Percentiles rank a stretch among this genome's conserved stretches.
Evolutionary conservation across 495 filamentous ascomycete species (phyloP).

Genomic region (Daldinia loculata): DNA sequence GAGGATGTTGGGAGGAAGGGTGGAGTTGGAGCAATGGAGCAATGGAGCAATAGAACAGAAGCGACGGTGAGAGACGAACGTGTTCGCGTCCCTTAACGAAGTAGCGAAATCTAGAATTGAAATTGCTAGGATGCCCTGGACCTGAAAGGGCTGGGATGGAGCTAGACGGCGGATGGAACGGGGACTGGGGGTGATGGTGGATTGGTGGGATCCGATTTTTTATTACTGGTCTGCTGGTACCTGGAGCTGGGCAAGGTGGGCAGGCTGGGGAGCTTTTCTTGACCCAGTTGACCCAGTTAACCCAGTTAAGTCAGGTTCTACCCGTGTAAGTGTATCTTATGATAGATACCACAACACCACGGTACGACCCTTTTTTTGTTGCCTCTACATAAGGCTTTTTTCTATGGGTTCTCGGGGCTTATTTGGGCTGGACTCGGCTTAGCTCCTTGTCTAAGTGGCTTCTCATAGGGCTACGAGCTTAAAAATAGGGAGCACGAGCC

Average conservation of each 20-base stretch:
- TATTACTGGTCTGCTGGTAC: conserved; percentile 34
- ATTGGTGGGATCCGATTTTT: conserved; percentile 41
- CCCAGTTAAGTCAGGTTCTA: conserved; percentile 13
- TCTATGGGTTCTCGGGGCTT: neutral
- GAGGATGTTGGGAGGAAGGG: conserved; percentile 12
- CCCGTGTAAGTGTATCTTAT: conserved; percentile 6
- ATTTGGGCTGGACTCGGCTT: neutral
- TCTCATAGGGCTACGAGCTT: neutral
- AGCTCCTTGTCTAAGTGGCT: neutral
- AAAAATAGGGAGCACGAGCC: conserved; percentile 6
- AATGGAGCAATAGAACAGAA: neutral
- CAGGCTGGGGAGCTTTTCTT: neutral
- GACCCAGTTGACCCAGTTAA: conserved; percentile 11
- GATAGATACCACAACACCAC: conserved; percentile 1
- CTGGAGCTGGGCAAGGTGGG: conserved; percentile 29
- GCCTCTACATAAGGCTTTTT: neutral
- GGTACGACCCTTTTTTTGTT: neutral
- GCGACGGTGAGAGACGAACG: conserved; percentile 32
- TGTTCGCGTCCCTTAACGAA: conserved; percentile 25
- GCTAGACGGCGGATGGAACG: conserved; percentile 33
- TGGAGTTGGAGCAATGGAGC: conserved; percentile 3
- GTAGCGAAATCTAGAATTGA: conserved; percentile 36
- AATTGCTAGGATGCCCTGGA: conserved; percentile 34
- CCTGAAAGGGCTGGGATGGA: conserved; percentile 9
- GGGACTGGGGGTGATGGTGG: conserved; percentile 17